Evolutionary conservation across 345 rosid species (phyloP), one percentile per base, ranked within the genome.

Genomic region (Isatis tinctoria): DNA sequence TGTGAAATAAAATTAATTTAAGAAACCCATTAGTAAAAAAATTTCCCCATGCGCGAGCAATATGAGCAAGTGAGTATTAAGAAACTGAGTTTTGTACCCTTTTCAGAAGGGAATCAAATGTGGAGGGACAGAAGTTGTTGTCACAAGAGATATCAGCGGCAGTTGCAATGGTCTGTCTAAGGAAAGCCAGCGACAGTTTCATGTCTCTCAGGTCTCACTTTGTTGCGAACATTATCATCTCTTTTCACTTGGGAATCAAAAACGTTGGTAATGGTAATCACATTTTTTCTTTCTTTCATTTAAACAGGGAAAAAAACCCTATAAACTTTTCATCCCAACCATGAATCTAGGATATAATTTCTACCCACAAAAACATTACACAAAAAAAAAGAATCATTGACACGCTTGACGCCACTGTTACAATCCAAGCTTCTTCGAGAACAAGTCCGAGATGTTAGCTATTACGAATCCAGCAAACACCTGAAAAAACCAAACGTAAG

Each of bases 401-500:
- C 41, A 12, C 13, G 28, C 70, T 48, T 27, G 10, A 24, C 4
- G 17, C 41, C 70, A 27, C 30, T 81, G 86, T 85, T 90, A 94
- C 78, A 90, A 85, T 17, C 96, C 89, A 78, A 88, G 76, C 85
- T 84, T 91, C 76, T 78, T 88, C n/a, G 98, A 84, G 70, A 84
- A 85, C 86, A 91, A 82, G 62, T 79, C 90, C 3, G 97, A 83
- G 52, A 90, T 67, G 79, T 94, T 94, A 1, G 95, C 98, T 76
- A 91, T 91, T 75, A 92, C 87, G 67, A 94, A 94, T 72, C 98
- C 97, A 44, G 87, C 92, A 70, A 94, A 94, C n/a, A 91, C 98
- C 97, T 90, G 92, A 73, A 49, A 39, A 8, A 10, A 53, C 22
- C 47, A 39, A 12, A 44, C 30, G 16, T 26, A 49, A 11, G 41